Conservation (phyloP, 2,329 filamentous ascomycete species). For the Colletotrichum brevisporum region DNA sequence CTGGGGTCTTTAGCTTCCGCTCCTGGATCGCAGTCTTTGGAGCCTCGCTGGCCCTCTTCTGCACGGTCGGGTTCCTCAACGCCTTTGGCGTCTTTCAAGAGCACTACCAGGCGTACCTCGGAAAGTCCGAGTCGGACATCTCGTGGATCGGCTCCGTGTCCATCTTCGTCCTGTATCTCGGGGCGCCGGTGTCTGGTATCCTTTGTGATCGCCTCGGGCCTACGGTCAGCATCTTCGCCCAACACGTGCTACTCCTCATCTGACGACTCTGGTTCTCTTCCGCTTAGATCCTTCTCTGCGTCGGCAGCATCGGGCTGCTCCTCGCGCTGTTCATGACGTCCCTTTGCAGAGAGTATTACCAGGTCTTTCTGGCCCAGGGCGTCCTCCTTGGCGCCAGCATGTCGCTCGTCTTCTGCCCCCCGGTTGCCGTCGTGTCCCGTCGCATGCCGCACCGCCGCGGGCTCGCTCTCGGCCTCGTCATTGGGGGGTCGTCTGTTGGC, state of each 20-base stretch:
- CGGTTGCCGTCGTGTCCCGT: constrained; percentile 49
- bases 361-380: constrained; percentile 60
- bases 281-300: constrained; percentile 57
- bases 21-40: constrained; percentile 44
- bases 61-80: constrained; percentile 50
- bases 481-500: constrained; percentile 50
- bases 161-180: constrained; percentile 58
- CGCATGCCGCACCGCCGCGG: constrained; percentile 49
- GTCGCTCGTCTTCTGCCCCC: constrained; percentile 57
- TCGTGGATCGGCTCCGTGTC: constrained; percentile 64
- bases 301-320: constrained; percentile 57
- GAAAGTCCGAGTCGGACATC: constrained; percentile 44
- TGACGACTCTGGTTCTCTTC: constrained; percentile 42
- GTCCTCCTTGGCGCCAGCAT: constrained; percentile 60
- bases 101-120: constrained; percentile 59
- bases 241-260: constrained; percentile 46
- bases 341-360: constrained; percentile 53
- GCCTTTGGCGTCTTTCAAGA: constrained; percentile 61
- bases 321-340: constrained; percentile 36
- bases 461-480: constrained; percentile 51
- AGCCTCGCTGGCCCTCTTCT: constrained; percentile 43
- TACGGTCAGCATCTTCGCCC: constrained; percentile 53
- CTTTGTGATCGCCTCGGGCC: constrained; percentile 56
- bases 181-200: constrained; percentile 48
- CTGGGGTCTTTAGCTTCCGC: constrained; percentile 7